phyloP scores from a whole-genome alignment of 257 asterid genomes.

The Ligustrum vulgare region DNA sequence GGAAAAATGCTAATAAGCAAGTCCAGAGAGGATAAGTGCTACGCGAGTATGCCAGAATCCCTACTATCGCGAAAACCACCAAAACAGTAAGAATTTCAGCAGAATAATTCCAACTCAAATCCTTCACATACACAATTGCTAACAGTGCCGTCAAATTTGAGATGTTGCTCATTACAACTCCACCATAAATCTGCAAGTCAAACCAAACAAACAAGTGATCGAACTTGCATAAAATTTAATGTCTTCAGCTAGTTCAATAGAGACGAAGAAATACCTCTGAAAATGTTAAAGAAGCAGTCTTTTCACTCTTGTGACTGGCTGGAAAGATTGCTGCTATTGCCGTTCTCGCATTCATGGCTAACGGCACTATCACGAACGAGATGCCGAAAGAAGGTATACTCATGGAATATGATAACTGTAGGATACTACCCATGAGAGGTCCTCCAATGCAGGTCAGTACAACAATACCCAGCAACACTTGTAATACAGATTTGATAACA shows the following conservation, averaged over 20 bases:
- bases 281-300: constrained; percentile 26
- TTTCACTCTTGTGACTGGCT: constrained; percentile 21
- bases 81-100: constrained; percentile 55
- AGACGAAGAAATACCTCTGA: constrained; percentile 22
- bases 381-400: constrained; percentile 20
- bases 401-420: constrained; percentile 8
- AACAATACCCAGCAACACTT: not conserved
- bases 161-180: constrained; percentile 67
- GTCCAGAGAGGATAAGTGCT: constrained; percentile 61
- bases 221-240: not conserved
- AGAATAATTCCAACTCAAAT: constrained; percentile 59
- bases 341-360: constrained; percentile 23
- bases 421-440: constrained; percentile 9
- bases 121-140: constrained; percentile 52
- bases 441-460: not conserved
- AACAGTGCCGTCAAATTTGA: constrained; percentile 50
- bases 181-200: constrained; percentile 48
- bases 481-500: not conserved
- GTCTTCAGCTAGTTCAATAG: not conserved
- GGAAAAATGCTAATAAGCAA: constrained; percentile 47
- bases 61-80: constrained; percentile 41
- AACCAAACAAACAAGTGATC: not conserved
- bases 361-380: constrained; percentile 21
- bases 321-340: constrained; percentile 27
- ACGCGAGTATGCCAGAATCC: constrained; percentile 41